Conservation (phyloP, 2,329 filamentous ascomycete species). For the Lasiodiplodia citricola region DNA sequence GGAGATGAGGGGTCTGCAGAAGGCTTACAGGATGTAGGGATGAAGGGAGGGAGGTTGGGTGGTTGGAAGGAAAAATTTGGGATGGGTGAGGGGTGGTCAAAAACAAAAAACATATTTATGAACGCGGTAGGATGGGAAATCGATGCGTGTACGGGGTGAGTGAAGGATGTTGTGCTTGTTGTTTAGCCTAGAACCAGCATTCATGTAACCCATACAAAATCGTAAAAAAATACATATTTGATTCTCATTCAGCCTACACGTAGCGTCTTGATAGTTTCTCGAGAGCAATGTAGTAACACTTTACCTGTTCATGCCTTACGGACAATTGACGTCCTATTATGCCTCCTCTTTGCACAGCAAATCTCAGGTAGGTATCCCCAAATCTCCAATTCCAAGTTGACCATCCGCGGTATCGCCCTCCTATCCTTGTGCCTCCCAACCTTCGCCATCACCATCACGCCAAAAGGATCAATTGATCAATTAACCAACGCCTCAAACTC, state of each 20-base stretch:
- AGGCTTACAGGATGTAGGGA: background rate
- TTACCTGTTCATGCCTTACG: background rate
- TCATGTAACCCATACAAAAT: background rate
- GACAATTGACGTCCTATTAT: background rate
- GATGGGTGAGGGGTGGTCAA: background rate
- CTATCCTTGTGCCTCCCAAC: background rate
- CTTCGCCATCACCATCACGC: background rate
- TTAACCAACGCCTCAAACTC: conserved; percentile 77
- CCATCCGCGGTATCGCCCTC: background rate
- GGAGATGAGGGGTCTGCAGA: background rate
- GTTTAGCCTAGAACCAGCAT: background rate
- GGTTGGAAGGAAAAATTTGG: background rate
- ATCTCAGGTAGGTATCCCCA: background rate
- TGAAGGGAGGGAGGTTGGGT: background rate
- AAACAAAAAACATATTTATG: background rate
- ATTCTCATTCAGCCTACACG: background rate
- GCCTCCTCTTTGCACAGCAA: background rate
- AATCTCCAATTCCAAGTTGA: background rate
- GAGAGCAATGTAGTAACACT: background rate
- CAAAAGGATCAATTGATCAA: background rate
- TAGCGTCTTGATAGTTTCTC: background rate
- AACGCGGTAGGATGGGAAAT: background rate
- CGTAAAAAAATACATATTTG: background rate
- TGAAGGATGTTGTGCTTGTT: background rate
- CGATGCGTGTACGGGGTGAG: background rate